Conservation (phyloP, 495 filamentous ascomycete species). For the Hyphodiscus hymeniophilus region DNA sequence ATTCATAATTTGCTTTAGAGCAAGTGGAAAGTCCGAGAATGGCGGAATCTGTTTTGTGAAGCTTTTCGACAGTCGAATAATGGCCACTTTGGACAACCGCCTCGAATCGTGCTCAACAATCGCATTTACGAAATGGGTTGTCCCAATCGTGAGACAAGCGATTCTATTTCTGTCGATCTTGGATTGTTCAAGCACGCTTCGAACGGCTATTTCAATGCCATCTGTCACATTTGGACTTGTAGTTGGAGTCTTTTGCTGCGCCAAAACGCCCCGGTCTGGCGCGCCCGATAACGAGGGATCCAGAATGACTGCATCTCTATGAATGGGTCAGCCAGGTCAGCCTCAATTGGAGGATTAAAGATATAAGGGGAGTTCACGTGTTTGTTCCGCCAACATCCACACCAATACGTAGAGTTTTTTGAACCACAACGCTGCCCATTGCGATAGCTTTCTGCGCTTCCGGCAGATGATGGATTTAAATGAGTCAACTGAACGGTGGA, state of each 20-base stretch:
- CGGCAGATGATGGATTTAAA: too few relatives aligned
- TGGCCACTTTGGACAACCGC: conserved; percentile 44
- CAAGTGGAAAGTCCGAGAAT: conserved; percentile 38
- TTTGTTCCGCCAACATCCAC: conserved; percentile 15
- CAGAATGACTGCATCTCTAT: conserved; percentile 9
- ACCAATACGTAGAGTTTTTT: conserved; percentile 5
- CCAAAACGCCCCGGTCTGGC: conserved; percentile 15
- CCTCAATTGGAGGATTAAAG: neutral
- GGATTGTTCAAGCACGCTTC: conserved; percentile 25
- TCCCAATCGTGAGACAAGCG: conserved; percentile 40
- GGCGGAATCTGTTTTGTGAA: conserved; percentile 49
- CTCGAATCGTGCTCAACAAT: conserved; percentile 47
- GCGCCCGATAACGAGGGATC: conserved; percentile 3
- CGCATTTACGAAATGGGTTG: conserved; percentile 57
- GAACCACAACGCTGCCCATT: conserved; percentile 4
- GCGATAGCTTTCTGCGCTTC: too few relatives aligned
- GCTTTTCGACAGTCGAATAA: conserved; percentile 44
- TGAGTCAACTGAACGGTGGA: too few relatives aligned
- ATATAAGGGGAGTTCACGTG: conserved; percentile 4
- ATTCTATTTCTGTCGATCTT: conserved; percentile 22
- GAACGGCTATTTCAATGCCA: conserved; percentile 32
- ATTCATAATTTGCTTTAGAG: conserved; percentile 36
- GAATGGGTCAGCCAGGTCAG: neutral
- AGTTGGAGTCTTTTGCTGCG: conserved; percentile 20
- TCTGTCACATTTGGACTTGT: conserved; percentile 33